Conservation (phyloP, 1,284 basidiomycete genomes). For the Irpex sp. region DNA sequence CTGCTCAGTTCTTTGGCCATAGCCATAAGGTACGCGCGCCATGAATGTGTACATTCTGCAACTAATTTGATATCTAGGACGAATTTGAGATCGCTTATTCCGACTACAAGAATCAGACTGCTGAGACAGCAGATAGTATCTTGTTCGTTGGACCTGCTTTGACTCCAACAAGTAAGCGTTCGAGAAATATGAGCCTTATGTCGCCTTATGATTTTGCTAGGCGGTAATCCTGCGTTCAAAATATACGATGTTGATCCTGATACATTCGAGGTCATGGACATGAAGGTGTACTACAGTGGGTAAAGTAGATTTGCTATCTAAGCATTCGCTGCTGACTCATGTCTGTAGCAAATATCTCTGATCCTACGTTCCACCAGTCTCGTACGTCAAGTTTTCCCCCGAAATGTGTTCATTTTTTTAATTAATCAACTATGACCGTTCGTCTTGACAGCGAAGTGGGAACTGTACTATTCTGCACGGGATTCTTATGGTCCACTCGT, state of each 20-base stretch:
- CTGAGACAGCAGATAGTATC: constrained; percentile 46
- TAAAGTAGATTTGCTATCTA: neutral
- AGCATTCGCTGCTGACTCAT: neutral
- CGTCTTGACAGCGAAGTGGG: constrained; percentile 41
- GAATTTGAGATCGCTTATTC: constrained; percentile 59
- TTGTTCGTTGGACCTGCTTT: constrained; percentile 50
- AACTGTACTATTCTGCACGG: constrained; percentile 55
- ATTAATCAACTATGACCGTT: constrained; percentile 4
- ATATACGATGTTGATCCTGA: constrained; percentile 52
- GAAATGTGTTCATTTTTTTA: neutral
- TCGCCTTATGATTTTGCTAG: constrained; percentile 20
- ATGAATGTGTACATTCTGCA: neutral
- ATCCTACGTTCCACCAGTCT: constrained; percentile 33
- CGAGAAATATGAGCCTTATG: neutral
- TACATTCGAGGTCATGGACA: constrained; percentile 51
- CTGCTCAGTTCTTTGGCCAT: constrained; percentile 48
- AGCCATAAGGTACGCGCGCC: constrained; percentile 30
- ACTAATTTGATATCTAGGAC: constrained; percentile 28
- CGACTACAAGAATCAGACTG: constrained; percentile 44
- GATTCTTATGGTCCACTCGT: constrained; percentile 45
- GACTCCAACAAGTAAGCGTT: constrained; percentile 46
- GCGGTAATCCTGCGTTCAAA: constrained; percentile 49
- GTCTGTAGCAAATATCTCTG: constrained; percentile 33
- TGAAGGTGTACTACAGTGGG: constrained; percentile 38
- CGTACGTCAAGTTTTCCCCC: constrained; percentile 9